Conservation (phyloP, 441 rosid species). For the Euphorbia schlechtendalii region DNA sequence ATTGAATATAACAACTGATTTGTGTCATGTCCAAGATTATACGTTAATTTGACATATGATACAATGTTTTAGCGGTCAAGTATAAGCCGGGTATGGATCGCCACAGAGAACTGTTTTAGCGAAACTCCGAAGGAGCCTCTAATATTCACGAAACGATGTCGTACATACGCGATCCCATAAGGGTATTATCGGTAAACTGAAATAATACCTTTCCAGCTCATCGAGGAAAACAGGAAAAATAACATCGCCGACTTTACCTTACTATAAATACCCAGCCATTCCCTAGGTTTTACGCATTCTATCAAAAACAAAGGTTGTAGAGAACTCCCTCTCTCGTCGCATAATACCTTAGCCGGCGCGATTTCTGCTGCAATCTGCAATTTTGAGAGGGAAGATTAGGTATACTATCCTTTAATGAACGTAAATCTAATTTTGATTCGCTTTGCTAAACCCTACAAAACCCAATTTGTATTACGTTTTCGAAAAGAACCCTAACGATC, state of each 20-base stretch:
- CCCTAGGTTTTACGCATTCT: too few relatives aligned
- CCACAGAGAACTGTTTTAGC: too few relatives aligned
- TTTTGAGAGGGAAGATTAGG: not conserved
- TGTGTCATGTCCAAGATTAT: too few relatives aligned
- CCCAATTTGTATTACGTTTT: not conserved
- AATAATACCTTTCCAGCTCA: not conserved
- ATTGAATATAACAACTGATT: too few relatives aligned
- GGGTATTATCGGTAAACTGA: constrained; percentile 14
- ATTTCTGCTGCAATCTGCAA: not conserved
- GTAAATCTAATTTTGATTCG: not conserved
- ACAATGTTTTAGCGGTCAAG: too few relatives aligned
- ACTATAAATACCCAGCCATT: constrained; percentile 5
- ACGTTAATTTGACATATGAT: not conserved
- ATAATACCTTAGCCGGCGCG: constrained; percentile 5
- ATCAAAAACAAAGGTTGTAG: too few relatives aligned
- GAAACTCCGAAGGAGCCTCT: too few relatives aligned
- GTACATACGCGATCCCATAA: not conserved
- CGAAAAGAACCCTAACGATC: not conserved
- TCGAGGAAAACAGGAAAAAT: not conserved
- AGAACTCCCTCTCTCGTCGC: not conserved
- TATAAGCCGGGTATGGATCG: too few relatives aligned
- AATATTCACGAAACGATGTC: too few relatives aligned
- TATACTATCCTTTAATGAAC: not conserved
- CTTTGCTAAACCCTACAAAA: not conserved
- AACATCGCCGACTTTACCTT: not conserved